phyloP scores from a whole-genome alignment of 2,329 filamentous ascomycete species.

The Sporothrix mexicana region DNA sequence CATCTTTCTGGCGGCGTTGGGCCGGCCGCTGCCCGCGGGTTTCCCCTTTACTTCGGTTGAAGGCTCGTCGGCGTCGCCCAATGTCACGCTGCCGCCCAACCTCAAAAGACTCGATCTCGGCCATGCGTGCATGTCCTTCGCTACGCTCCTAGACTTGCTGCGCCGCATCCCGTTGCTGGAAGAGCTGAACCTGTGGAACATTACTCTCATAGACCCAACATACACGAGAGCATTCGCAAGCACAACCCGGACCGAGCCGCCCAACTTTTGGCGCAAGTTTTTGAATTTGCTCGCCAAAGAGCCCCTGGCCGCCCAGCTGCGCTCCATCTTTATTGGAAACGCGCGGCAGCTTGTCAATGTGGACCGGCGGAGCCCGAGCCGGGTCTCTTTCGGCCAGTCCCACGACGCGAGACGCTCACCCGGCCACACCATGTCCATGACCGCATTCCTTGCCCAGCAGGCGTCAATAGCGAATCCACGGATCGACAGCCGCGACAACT shows the following conservation, averaged over 20 bases:
- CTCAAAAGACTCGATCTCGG: constrained; percentile 12
- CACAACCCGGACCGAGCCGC: not conserved
- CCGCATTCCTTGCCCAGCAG: not conserved
- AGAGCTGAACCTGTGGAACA: not conserved
- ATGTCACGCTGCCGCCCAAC: not conserved
- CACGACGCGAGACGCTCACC: not conserved
- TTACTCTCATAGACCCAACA: not conserved
- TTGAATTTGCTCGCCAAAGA: not conserved
- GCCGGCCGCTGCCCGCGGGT: not conserved
- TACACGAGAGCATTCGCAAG: too few relatives aligned
- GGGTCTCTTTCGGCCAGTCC: too few relatives aligned
- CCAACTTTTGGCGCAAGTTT: not conserved
- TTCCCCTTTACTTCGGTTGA: not conserved
- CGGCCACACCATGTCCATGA: not conserved
- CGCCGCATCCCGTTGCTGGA: constrained; percentile 6
- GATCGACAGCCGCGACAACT: not conserved
- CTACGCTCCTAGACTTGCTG: not conserved
- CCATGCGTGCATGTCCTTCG: not conserved
- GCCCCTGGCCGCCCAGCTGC: not conserved
- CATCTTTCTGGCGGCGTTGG: not conserved
- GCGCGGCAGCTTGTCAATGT: not conserved
- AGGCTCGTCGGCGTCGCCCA: not conserved
- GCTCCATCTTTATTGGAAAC: not conserved
- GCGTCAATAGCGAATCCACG: not conserved
- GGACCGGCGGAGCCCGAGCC: too few relatives aligned